A percentile compares a stretch with the other conserved stretches of the same genome.
These are phyloP conservation scores for Eremochloa ophiuroides DNA, from an alignment of 176 grass and related monocot species.

Conservation along the genomic window DNA sequence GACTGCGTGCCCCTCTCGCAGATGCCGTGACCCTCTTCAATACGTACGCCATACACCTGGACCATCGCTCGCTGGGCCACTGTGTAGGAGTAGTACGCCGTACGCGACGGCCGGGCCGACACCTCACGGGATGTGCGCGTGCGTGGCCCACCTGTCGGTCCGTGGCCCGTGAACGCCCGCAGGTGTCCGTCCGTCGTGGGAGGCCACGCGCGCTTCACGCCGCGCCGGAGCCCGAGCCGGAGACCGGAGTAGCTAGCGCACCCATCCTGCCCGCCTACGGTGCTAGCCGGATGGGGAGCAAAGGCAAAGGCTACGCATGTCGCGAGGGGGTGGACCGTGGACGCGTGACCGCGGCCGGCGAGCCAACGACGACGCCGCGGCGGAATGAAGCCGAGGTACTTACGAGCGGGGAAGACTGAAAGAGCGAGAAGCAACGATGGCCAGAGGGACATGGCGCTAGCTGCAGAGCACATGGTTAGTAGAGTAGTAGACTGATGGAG, in stretches of 20 bases:
- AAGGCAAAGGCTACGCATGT: background rate
- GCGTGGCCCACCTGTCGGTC: background rate
- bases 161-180: background rate
- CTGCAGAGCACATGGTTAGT: background rate
- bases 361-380: too few species aligned
- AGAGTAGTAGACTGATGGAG: background rate
- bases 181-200: too few species aligned
- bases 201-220: too few species aligned
- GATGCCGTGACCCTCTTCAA: slow-evolving; percentile 6
- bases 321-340: background rate
- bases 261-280: too few species aligned
- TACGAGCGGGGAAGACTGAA: background rate
- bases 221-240: too few species aligned
- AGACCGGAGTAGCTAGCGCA: too few species aligned
- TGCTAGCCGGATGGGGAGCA: background rate
- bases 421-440: background rate
- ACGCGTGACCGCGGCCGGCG: too few species aligned
- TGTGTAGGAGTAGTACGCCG: background rate
- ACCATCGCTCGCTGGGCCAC: background rate
- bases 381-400: background rate
- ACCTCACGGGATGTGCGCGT: background rate
- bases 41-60: background rate
- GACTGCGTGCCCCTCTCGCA: background rate
- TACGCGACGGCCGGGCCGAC: background rate
- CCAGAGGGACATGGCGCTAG: background rate